These are phyloP conservation scores for Pseudogymnoascus sp. DNA, from an alignment of 2,329 filamentous ascomycete species.

Conservation along the genomic window DNA sequence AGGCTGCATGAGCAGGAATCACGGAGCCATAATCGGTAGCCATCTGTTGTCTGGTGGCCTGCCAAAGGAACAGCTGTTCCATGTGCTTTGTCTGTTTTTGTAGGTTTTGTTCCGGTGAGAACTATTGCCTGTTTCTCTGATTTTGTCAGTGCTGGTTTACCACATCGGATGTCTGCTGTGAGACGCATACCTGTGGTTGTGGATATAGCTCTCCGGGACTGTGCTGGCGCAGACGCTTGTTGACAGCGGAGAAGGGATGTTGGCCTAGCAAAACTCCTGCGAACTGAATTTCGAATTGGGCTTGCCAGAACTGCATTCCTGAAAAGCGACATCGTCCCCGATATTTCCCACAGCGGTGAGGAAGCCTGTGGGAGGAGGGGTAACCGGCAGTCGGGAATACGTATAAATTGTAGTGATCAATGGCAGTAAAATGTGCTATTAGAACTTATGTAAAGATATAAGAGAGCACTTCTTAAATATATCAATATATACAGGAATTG, in stretches of 20 bases:
- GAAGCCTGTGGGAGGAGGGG: not conserved
- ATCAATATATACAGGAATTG: not conserved
- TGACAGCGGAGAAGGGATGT: not conserved
- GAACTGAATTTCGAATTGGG: not conserved
- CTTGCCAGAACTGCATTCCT: not conserved
- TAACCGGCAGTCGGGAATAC: not conserved
- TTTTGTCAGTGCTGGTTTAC: not conserved
- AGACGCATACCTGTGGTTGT: not conserved
- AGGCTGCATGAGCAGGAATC: constrained; percentile 50
- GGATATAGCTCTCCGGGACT: not conserved
- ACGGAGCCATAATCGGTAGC: constrained; percentile 34
- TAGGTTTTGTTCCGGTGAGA: not conserved
- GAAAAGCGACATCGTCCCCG: not conserved
- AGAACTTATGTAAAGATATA: not conserved
- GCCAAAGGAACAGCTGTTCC: not conserved
- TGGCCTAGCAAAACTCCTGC: not conserved
- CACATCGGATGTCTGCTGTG: not conserved
- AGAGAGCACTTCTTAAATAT: not conserved
- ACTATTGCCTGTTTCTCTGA: not conserved
- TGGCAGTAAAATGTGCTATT: not conserved
- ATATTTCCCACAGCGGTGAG: not conserved
- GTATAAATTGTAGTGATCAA: not conserved
- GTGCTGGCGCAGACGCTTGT: not conserved
- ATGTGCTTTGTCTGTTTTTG: not conserved
- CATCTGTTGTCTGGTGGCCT: not conserved